Percentiles rank a stretch among this genome's conserved stretches.
These are phyloP conservation scores for Scleroderma bovista DNA, from an alignment of 768 basidiomycete species.

Conservation along the genomic window DNA sequence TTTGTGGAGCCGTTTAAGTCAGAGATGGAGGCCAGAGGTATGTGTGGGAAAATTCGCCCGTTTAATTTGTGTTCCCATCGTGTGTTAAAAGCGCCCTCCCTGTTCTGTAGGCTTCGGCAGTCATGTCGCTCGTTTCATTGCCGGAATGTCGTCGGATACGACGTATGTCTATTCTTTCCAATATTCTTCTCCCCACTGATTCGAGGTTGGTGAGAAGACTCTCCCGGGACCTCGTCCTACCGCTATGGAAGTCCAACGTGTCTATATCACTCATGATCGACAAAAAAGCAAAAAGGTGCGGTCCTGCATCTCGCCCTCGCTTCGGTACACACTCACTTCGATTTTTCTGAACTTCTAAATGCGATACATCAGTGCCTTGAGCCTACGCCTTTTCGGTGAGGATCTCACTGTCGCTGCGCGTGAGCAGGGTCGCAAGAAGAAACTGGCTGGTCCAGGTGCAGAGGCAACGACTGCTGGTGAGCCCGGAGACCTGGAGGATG, in stretches of 20 bases:
- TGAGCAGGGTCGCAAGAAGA: constrained; percentile 25
- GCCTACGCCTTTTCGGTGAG: constrained; percentile 75
- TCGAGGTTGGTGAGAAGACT: constrained; percentile 38
- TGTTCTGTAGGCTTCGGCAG: constrained; percentile 53
- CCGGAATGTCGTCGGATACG: constrained; percentile 46
- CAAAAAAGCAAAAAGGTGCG: constrained; percentile 91
- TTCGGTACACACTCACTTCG: too few species aligned
- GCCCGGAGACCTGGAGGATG: neutral
- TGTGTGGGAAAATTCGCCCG: constrained; percentile 15
- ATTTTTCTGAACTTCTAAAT: neutral
- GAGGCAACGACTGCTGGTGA: neutral
- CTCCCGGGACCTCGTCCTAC: constrained; percentile 79
- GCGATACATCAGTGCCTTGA: constrained; percentile 80
- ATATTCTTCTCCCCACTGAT: neutral
- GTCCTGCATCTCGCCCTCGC: neutral
- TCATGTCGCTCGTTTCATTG: constrained; percentile 64
- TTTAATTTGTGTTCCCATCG: too few species aligned
- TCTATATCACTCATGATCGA: constrained; percentile 92
- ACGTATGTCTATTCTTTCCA: constrained; percentile 39
- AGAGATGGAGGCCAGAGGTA: constrained; percentile 50
- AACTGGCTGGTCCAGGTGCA: neutral
- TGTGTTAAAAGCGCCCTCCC: neutral
- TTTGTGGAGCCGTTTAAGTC: constrained; percentile 58
- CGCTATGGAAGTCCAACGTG: constrained; percentile 90
- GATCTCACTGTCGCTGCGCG: constrained; percentile 60